phyloP scores from a whole-genome alignment of 2,329 filamentous ascomycete genomes.

The Arachnopeziza araneosa region DNA sequence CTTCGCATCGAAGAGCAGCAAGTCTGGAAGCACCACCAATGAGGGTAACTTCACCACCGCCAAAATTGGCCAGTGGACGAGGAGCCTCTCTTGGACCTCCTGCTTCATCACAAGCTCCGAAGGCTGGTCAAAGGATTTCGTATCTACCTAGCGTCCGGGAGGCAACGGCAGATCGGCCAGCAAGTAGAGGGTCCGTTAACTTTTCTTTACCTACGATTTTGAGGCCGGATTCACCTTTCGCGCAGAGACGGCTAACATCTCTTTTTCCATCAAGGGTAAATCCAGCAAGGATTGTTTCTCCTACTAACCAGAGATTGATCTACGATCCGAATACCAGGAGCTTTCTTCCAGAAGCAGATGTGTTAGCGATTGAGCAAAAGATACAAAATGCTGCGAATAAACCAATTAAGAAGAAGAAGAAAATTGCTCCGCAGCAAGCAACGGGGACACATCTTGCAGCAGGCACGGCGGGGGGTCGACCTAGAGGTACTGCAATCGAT shows the following conservation, averaged over 20 bases:
- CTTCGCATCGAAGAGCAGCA: slow-evolving; percentile 26
- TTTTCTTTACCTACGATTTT: slow-evolving; percentile 46
- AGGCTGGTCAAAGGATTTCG: slow-evolving; percentile 20
- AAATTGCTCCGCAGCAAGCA: slow-evolving; percentile 25
- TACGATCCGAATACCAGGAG: slow-evolving; percentile 62
- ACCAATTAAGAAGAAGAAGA: slow-evolving; percentile 37
- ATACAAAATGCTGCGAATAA: slow-evolving; percentile 36
- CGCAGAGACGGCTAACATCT: slow-evolving; percentile 30
- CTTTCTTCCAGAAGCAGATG: slow-evolving; percentile 47
- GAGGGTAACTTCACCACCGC: slow-evolving; percentile 28
- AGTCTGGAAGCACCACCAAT: slow-evolving; percentile 35
- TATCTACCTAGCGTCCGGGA: slow-evolving; percentile 34
- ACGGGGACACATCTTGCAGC: slow-evolving; percentile 38
- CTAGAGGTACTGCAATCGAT: slow-evolving; percentile 44
- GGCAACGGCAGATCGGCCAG: slow-evolving; percentile 35
- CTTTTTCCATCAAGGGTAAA: slow-evolving; percentile 24
- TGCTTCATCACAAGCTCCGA: slow-evolving; percentile 12
- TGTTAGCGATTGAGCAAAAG: slow-evolving; percentile 39
- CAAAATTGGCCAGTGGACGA: slow-evolving; percentile 24
- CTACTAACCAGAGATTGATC: slow-evolving; percentile 44
- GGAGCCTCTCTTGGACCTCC: slow-evolving; percentile 27
- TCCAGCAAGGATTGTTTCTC: slow-evolving; percentile 21
- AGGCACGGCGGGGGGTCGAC: slow-evolving; percentile 48
- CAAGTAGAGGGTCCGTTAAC: slow-evolving; percentile 42
- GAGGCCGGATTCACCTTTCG: slow-evolving; percentile 26